Evolutionary conservation across 2,329 filamentous ascomycete genomes (phyloP).

Genomic region (Xylaria multiplex): DNA sequence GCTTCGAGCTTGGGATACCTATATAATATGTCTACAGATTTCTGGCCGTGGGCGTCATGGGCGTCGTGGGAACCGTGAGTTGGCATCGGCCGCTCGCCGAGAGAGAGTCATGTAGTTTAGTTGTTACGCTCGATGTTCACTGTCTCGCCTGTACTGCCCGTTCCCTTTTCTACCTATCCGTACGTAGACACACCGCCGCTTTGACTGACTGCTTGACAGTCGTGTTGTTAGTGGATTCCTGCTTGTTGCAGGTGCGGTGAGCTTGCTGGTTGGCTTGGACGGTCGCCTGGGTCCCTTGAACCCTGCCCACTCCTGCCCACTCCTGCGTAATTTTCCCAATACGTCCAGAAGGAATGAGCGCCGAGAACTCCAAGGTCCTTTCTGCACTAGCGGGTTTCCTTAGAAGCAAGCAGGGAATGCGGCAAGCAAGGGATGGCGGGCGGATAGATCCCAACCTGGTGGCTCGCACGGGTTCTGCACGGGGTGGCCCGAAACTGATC

Average conservation of each 20-base stretch:
- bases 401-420: slow-evolving; percentile 42
- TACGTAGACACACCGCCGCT: slow-evolving; percentile 46
- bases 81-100: slow-evolving; percentile 31
- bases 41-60: not conserved
- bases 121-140: slow-evolving; percentile 22
- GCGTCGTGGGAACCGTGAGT: not conserved
- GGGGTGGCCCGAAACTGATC: slow-evolving; percentile 50
- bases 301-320: slow-evolving; percentile 28
- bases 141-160: slow-evolving; percentile 29
- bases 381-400: slow-evolving; percentile 41
- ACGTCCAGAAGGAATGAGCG: slow-evolving; percentile 40
- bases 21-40: not conserved
- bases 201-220: slow-evolving; percentile 36
- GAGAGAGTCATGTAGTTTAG: not conserved
- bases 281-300: slow-evolving; percentile 39
- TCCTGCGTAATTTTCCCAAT: slow-evolving; percentile 42
- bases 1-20: not conserved
- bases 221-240: slow-evolving; percentile 30
- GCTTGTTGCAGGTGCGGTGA: slow-evolving; percentile 41
- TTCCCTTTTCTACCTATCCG: slow-evolving; percentile 33
- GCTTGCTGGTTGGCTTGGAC: slow-evolving; percentile 39
- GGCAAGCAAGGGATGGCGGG: slow-evolving; percentile 45
- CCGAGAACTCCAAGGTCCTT: slow-evolving; percentile 39
- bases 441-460: slow-evolving; percentile 50
- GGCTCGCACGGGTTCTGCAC: slow-evolving; percentile 49